These are phyloP conservation scores for Mycena haematopus DNA, from an alignment of 768 basidiomycete species.

Conservation along the genomic window DNA sequence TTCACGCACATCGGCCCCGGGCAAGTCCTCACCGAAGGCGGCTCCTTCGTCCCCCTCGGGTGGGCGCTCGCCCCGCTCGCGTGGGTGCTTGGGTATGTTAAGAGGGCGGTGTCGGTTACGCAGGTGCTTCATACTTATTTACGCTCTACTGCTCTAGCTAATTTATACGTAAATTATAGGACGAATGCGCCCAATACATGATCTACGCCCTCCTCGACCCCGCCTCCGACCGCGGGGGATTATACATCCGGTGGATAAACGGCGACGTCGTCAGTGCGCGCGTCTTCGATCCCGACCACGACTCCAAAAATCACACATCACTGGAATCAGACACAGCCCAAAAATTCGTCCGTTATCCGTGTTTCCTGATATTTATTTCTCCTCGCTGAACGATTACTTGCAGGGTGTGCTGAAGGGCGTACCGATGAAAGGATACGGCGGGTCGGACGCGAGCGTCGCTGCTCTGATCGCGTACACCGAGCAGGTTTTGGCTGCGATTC, in stretches of 20 bases:
- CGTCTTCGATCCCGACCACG: neutral
- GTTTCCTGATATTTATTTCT: neutral
- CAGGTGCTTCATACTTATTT: neutral
- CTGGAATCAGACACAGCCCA: neutral
- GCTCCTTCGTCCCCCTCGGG: constrained; percentile 2
- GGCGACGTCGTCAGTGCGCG: neutral
- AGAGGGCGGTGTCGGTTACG: neutral
- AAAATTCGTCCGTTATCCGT: neutral
- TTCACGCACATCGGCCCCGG: constrained; percentile 36
- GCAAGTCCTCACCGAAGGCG: constrained; percentile 19
- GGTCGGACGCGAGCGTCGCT: constrained; percentile 5
- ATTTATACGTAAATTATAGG: neutral
- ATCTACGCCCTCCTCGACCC: neutral
- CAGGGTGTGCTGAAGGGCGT: constrained; percentile 8
- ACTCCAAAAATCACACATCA: neutral
- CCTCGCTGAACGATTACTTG: too few relatives aligned
- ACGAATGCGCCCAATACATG: constrained; percentile 17
- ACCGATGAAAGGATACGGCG: constrained; percentile 19
- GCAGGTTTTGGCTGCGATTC: neutral
- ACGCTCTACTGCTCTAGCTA: neutral
- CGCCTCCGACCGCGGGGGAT: neutral
- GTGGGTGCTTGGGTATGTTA: neutral
- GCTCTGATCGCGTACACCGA: constrained; percentile 9
- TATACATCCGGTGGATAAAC: neutral
- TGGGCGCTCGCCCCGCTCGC: constrained; percentile 3